These are phyloP conservation scores for Tuber magnatum DNA, from an alignment of 495 filamentous ascomycete species.

Conservation along the genomic window DNA sequence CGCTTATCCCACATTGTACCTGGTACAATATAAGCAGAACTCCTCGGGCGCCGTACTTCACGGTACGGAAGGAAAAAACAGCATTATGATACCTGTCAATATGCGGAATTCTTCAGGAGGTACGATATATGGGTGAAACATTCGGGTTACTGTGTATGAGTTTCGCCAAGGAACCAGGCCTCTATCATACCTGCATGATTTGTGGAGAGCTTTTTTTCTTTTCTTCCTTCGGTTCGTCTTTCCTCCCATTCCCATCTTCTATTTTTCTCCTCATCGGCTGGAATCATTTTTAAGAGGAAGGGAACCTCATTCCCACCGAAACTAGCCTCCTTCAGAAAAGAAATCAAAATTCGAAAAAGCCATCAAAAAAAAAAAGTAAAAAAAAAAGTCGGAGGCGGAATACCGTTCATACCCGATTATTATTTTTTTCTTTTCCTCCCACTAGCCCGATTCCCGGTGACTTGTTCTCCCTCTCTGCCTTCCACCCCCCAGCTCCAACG, in stretches of 20 bases:
- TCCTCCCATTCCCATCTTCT: conserved; percentile 3
- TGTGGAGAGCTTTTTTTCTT: background rate
- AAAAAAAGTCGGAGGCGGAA: background rate
- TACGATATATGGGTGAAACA: background rate
- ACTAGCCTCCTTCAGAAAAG: background rate
- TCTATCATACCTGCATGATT: background rate
- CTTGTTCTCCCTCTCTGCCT: background rate
- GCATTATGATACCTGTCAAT: background rate
- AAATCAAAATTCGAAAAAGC: background rate
- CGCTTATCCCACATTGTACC: background rate
- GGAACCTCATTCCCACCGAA: background rate
- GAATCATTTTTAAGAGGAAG: conserved; percentile 3
- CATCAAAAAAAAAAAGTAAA: background rate
- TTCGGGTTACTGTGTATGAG: background rate
- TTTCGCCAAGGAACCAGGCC: background rate
- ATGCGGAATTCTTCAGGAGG: background rate
- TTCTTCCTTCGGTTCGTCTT: conserved; percentile 5
- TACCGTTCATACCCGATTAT: background rate
- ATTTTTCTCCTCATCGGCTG: conserved; percentile 2
- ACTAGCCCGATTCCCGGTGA: background rate
- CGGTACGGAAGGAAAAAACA: background rate
- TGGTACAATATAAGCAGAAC: background rate
- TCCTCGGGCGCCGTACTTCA: background rate
- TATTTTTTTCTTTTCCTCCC: background rate
- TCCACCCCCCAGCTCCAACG: background rate